These are phyloP conservation scores for Colletotrichum brevisporum DNA, from an alignment of 2,329 filamentous ascomycete species.

Conservation along the genomic window DNA sequence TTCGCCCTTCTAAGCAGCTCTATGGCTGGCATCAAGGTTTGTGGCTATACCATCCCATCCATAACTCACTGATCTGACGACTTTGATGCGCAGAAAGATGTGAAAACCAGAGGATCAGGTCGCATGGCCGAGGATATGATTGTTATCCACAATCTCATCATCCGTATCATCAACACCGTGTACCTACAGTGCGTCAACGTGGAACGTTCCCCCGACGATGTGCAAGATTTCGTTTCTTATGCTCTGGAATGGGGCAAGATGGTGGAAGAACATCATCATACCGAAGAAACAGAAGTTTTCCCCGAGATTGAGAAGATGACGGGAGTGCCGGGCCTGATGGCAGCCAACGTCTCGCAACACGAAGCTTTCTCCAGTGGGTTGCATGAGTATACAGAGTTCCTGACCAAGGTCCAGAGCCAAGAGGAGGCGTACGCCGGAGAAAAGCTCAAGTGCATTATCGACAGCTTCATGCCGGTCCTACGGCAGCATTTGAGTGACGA, in stretches of 20 bases:
- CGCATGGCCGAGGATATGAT: conserved; percentile 49
- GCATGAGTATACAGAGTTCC: conserved; percentile 49
- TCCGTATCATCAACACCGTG: conserved; percentile 48
- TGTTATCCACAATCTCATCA: conserved; percentile 49
- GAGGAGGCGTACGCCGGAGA: conserved; percentile 50
- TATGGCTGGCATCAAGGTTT: conserved; percentile 45
- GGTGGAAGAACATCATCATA: conserved; percentile 50
- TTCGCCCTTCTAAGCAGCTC: conserved; percentile 49
- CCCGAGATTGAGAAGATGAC: conserved; percentile 48
- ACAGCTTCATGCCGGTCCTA: conserved; percentile 53
- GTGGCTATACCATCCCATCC: not conserved
- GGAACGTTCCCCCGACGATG: conserved; percentile 42
- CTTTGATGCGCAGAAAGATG: conserved; percentile 33
- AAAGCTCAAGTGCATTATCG: conserved; percentile 49
- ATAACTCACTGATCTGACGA: not conserved
- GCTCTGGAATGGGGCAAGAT: conserved; percentile 44
- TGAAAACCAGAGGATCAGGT: conserved; percentile 42
- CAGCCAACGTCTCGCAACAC: conserved; percentile 52
- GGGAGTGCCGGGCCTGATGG: conserved; percentile 48
- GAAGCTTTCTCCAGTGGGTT: conserved; percentile 51
- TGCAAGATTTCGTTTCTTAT: conserved; percentile 48
- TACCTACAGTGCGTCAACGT: conserved; percentile 46
- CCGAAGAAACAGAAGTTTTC: conserved; percentile 52
- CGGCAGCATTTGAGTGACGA: conserved; percentile 55
- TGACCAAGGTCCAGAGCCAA: conserved; percentile 46